A percentile compares a stretch with the other conserved stretches of the same genome.
Evolutionary conservation across 176 grass and related monocot species (phyloP).

Genomic region (Cymbopogon citratus): DNA sequence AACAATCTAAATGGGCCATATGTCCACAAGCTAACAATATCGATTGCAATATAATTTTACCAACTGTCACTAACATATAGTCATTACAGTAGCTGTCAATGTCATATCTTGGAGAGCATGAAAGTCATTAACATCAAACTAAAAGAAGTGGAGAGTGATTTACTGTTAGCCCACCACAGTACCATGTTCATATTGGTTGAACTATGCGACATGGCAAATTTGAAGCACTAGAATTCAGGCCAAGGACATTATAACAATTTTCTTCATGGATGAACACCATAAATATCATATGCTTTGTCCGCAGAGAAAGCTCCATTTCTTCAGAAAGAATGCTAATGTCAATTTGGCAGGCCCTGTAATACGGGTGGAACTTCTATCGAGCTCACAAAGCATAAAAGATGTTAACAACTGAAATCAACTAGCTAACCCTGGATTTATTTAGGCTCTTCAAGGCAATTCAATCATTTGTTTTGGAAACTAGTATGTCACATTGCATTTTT

Average conservation of each 20-base stretch:
- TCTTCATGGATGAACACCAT: background rate
- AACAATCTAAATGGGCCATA: no score
- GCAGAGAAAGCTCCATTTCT: slow-evolving; percentile 2
- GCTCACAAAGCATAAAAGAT: background rate
- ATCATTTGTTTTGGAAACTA: no score
- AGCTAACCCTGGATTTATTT: no score
- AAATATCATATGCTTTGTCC: background rate
- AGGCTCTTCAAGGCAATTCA: no score
- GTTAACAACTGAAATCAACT: background rate
- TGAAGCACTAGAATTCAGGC: background rate
- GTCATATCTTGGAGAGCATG: background rate
- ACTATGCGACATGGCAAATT: background rate
- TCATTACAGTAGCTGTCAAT: background rate
- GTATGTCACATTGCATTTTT: no score
- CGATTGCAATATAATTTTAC: background rate
- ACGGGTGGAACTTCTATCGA: background rate
- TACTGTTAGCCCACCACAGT: background rate
- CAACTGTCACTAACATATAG: background rate
- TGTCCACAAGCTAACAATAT: background rate
- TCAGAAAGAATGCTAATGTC: background rate
- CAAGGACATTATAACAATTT: background rate
- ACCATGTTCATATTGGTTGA: background rate
- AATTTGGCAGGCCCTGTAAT: background rate
- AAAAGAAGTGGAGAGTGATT: background rate
- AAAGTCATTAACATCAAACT: background rate